These are phyloP conservation scores for Linum lewisii DNA, from an alignment of 345 rosid species.

Conservation along the genomic window DNA sequence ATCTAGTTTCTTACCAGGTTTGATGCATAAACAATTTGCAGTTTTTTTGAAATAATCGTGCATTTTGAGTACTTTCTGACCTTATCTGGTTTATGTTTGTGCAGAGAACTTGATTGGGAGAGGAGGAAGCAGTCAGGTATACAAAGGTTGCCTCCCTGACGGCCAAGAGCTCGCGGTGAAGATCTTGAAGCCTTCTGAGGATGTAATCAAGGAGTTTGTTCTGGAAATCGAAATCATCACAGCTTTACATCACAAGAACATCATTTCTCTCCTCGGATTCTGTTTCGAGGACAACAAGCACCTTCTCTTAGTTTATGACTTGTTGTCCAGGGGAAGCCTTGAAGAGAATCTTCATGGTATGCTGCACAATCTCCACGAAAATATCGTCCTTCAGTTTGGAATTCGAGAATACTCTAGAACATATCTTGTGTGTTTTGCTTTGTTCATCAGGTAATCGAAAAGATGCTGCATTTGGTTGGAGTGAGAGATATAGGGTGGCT, in stretches of 20 bases:
- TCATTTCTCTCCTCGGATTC: constrained; percentile 6
- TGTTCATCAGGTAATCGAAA: constrained; percentile 54
- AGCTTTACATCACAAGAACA: constrained; percentile 11
- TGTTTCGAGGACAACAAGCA: constrained; percentile 3
- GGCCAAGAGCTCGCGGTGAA: constrained; percentile 7
- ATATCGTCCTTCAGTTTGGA: neutral
- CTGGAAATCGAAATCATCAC: constrained; percentile 11
- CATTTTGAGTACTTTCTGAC: neutral
- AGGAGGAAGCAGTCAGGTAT: constrained; percentile 10
- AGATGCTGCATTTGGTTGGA: constrained; percentile 44
- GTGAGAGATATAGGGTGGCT: constrained; percentile 8
- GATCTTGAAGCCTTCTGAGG: constrained; percentile 8
- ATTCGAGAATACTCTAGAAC: neutral
- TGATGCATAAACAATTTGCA: neutral
- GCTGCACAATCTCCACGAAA: neutral
- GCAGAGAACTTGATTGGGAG: constrained; percentile 8
- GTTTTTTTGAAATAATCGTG: neutral
- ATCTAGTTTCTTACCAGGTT: constrained; percentile 9
- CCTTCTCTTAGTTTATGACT: constrained; percentile 7
- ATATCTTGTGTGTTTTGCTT: neutral
- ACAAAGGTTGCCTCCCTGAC: constrained; percentile 8
- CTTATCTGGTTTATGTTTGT: neutral
- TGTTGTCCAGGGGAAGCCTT: constrained; percentile 8
- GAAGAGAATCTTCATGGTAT: constrained; percentile 12
- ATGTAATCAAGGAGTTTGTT: constrained; percentile 7